Evolutionary conservation across 257 asterid species (phyloP), one percentile per base, ranked within the genome.

Genomic region (Rubia yunnanensis): DNA sequence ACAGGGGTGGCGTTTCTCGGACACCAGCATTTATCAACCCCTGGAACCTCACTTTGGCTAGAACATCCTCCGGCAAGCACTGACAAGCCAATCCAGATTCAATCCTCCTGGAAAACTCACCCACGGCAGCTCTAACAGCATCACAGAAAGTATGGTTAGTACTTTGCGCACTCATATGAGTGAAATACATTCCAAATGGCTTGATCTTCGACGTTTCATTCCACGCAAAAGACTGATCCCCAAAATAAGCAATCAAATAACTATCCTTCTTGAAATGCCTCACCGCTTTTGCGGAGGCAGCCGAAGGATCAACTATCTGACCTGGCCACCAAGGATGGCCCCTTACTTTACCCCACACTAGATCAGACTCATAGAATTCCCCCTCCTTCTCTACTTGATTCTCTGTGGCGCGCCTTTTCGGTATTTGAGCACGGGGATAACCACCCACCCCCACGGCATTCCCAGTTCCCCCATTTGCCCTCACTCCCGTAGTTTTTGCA

Each of bases 251-350:
- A 35, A 88, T 73, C 76, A 91, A 79, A 68, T 88, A 78, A 53
- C 84, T 63, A 14, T 76, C 79, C 44, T 56, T 77, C 83, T 80
- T 85, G 6, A 46, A 70, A 75, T 82, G 61, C 53, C 60, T 82
- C 70, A 35, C 67, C 32, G 92, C 95, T 58, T 73, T 76, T 56
- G 76, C 69, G 0, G 98, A 80, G 60, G 96, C 94, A 68, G 80
- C 85, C 14, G 82, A 76, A 59, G 94, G 84, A 44, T 77, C 80
- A 71, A 85, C 73, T 72, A 92, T 76, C 81, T 83, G 90, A 28
- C 96, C 98, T 36, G 98, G 98, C 96, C 98, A 91, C 98, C 98
- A 91, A 5, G 95, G 96, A 81, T 91, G 95, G 76, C 92, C 69
- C 75, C 75, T 85, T 39, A 91, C 98, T 79, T 91, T 91, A 55